phyloP scores from a whole-genome alignment of 345 rosid species.

The Salix purpurea region DNA sequence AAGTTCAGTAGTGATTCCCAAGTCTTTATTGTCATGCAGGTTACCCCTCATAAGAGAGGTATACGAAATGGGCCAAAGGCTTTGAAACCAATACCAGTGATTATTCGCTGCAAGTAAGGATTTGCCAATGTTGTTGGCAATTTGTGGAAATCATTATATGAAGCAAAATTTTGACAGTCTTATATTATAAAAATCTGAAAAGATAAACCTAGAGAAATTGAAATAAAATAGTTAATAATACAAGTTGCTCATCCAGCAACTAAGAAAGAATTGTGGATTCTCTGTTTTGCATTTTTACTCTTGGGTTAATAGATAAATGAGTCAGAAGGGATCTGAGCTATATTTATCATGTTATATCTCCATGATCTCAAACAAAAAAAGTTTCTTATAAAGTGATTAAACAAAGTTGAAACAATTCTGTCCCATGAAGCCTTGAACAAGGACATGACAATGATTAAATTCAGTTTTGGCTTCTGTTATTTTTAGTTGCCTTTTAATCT shows the following conservation, averaged over 20 bases:
- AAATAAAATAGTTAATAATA: background rate
- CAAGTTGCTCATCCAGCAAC: background rate
- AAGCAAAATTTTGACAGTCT: background rate
- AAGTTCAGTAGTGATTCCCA: background rate
- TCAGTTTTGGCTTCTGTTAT: background rate
- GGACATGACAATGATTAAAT: background rate
- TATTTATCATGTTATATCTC: no score
- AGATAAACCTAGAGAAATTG: background rate
- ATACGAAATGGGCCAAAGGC: conserved; percentile 90
- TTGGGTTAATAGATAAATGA: no score
- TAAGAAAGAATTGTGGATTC: no score
- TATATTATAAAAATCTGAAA: background rate
- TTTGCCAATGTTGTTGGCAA: background rate
- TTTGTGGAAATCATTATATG: background rate
- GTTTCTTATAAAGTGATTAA: no score
- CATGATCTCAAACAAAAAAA: no score
- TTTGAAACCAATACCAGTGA: conserved; percentile 81
- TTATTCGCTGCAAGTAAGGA: conserved; percentile 79
- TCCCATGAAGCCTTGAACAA: no score
- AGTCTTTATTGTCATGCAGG: conserved; percentile 31
- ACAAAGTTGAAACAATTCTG: no score
- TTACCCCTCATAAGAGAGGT: conserved; percentile 70
- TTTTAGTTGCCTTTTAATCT: background rate
- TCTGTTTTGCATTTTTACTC: no score
- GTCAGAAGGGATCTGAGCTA: no score